A percentile compares a stretch with the other conserved stretches of the same genome.
These are phyloP conservation scores for Mycosphaerelloides madeirae DNA, from an alignment of 2,329 filamentous ascomycete genomes.

Conservation along the genomic window DNA sequence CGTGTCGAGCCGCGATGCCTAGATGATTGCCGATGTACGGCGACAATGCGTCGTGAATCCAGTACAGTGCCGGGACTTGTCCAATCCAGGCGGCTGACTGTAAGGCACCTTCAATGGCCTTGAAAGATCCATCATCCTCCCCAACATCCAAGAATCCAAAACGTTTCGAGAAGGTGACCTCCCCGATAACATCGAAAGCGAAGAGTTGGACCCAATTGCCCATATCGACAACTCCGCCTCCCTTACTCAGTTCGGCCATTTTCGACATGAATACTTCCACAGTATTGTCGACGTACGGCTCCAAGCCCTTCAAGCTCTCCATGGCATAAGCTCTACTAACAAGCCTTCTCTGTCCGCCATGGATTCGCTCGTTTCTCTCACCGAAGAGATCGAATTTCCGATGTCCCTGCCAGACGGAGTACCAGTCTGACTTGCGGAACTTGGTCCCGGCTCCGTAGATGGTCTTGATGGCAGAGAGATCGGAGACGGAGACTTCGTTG, in stretches of 20 bases:
- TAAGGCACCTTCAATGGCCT: slow-evolving; percentile 31
- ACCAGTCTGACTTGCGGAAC: slow-evolving; percentile 41
- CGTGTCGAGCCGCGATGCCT: slow-evolving; percentile 33
- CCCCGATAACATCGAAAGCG: slow-evolving; percentile 42
- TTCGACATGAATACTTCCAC: slow-evolving; percentile 13
- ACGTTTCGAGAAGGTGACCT: slow-evolving; percentile 36
- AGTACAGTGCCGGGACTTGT: slow-evolving; percentile 35
- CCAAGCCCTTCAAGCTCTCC: slow-evolving; percentile 20
- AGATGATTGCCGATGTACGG: slow-evolving; percentile 37
- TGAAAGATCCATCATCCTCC: slow-evolving; percentile 32
- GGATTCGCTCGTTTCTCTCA: slow-evolving; percentile 35
- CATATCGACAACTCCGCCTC: slow-evolving; percentile 15
- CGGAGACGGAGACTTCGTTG: slow-evolving; percentile 29
- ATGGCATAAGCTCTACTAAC: slow-evolving; percentile 31
- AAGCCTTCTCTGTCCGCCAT: slow-evolving; percentile 33
- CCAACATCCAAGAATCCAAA: slow-evolving; percentile 37
- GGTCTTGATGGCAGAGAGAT: slow-evolving; percentile 26
- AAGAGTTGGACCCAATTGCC: slow-evolving; percentile 31
- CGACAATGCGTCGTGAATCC: slow-evolving; percentile 33
- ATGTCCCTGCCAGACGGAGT: slow-evolving; percentile 38
- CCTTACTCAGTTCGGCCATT: slow-evolving; percentile 12
- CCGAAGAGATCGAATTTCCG: slow-evolving; percentile 40
- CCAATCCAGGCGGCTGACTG: slow-evolving; percentile 37
- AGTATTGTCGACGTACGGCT: slow-evolving; percentile 18
- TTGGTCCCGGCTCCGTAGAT: slow-evolving; percentile 37